Evolutionary conservation across 192 early-diverging fungal genomes (phyloP), one percentile per base, ranked within the genome.

Genomic region (Physocladia obscura): DNA sequence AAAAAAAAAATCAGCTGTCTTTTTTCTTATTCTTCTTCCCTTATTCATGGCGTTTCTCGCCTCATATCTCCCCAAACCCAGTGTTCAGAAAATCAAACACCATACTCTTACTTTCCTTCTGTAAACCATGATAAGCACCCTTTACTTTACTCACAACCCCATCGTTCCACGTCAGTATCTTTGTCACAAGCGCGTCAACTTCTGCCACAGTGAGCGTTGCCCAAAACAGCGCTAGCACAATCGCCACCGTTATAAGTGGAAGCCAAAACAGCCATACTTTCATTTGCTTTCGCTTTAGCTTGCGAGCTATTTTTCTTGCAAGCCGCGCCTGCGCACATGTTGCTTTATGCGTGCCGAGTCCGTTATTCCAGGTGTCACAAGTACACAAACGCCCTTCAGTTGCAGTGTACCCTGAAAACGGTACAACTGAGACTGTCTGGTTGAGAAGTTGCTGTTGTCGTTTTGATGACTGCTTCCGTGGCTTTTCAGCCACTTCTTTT

Each of bases 91-190:
- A 71, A 34, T 63, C 59, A 22, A 62, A 27, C 24, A 71, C n/a
- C 61, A 61, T n/a, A 54, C 39, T 62, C 69, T 58, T 61, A 24
- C 69, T 31, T 26, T 71, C 61, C 22, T 39, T 29, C 58, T 34
- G 31, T 32, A 71, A 19, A 4, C 30, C 69, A 22, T 61, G 8
- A 6, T 24, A 13, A 2, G 69, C 36, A 39, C 62, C 57, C 34
- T 48, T 72, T 19, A 74, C 49, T 26, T 69, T 54, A 13, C 54
- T 64, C 24, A 74, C 60, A 17, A 70, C 48, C 48, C 73, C 72
- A 21, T 48, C 60, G 54, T 78, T 67, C 31, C 59, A 48, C n/a
- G 40, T 49, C 11, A 65, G 44, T 48, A 74, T 57, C 49, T 39
- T 56, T 26, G 24, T 31, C 57, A 78, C 37, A 17, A 78, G n/a